phyloP scores from a whole-genome alignment of 139 green algal genomes.

The Microglena sp. region DNA sequence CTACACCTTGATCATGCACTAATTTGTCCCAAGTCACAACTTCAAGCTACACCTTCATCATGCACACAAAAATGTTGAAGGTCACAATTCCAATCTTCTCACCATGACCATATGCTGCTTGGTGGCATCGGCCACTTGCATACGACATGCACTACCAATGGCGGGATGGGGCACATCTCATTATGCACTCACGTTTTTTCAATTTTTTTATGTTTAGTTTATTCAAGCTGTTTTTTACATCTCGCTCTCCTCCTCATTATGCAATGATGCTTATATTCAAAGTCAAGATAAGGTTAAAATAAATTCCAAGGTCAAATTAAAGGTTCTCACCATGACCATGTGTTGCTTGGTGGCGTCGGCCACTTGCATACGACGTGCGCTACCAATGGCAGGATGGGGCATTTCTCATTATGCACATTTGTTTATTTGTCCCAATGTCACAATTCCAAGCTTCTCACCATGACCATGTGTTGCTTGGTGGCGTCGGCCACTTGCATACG shows the following conservation, averaged over 20 bases:
- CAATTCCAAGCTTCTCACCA: slow-evolving; percentile 58
- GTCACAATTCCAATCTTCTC: background rate
- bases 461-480: slow-evolving; percentile 76
- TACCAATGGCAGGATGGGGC: slow-evolving; percentile 85
- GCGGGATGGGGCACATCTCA: slow-evolving; percentile 9
- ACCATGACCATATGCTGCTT: slow-evolving; percentile 56
- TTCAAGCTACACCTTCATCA: too few species aligned
- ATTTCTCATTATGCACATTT: background rate
- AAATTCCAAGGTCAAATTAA: too few species aligned
- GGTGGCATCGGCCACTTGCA: slow-evolving; percentile 85
- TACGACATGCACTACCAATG: slow-evolving; percentile 83
- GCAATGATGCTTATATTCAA: background rate
- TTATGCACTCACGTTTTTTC: too few species aligned
- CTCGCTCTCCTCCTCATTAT: background rate
- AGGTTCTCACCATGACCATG: slow-evolving; percentile 72
- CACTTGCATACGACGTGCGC: slow-evolving; percentile 34
- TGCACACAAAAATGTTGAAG: too few species aligned
- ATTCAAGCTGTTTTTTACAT: too few species aligned
- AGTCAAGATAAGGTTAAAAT: too few species aligned
- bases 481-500: slow-evolving; percentile 91
- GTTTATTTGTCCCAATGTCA: background rate
- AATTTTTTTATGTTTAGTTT: too few species aligned
- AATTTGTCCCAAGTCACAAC: too few species aligned
- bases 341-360: slow-evolving; percentile 53
- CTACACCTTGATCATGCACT: slow-evolving; percentile 84